phyloP scores from a whole-genome alignment of 345 rosid species.

The Lepidium didymum region DNA sequence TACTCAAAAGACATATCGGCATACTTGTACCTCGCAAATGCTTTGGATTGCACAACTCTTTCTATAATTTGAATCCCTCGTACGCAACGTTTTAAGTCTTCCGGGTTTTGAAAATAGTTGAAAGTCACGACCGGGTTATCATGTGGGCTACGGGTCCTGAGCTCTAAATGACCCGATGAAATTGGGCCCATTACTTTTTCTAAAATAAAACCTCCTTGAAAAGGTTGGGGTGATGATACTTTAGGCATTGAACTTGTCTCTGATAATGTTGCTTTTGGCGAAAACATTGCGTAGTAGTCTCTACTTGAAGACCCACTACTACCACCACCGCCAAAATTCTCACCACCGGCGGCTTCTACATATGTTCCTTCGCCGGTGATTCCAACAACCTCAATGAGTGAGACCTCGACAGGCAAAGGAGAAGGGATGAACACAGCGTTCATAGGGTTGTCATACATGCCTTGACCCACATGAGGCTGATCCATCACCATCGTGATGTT shows the following conservation, averaged over 20 bases:
- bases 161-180: constrained; percentile 54
- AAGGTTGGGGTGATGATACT: constrained; percentile 28
- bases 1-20: constrained; percentile 25
- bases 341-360: constrained; percentile 60
- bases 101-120: constrained; percentile 58
- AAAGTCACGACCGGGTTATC: constrained; percentile 62
- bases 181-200: constrained; percentile 61
- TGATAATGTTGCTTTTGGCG: constrained; percentile 37
- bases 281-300: constrained; percentile 47
- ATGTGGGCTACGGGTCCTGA: constrained; percentile 36
- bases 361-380: constrained; percentile 51
- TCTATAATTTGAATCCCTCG: constrained; percentile 48
- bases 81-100: constrained; percentile 52
- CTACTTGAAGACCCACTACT: constrained; percentile 8
- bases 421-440: constrained; percentile 62
- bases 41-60: constrained; percentile 41
- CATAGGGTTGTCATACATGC: constrained; percentile 75
- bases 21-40: constrained; percentile 41
- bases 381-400: constrained; percentile 75
- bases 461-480: constrained; percentile 62
- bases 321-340: constrained; percentile 34
- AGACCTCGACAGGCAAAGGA: constrained; percentile 59
- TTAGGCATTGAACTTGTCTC: constrained; percentile 26
- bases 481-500: constrained; percentile 42
- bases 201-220: constrained; percentile 53